Conservation (phyloP, 345 rosid genomes). For the Sisymbrium altissimum region DNA sequence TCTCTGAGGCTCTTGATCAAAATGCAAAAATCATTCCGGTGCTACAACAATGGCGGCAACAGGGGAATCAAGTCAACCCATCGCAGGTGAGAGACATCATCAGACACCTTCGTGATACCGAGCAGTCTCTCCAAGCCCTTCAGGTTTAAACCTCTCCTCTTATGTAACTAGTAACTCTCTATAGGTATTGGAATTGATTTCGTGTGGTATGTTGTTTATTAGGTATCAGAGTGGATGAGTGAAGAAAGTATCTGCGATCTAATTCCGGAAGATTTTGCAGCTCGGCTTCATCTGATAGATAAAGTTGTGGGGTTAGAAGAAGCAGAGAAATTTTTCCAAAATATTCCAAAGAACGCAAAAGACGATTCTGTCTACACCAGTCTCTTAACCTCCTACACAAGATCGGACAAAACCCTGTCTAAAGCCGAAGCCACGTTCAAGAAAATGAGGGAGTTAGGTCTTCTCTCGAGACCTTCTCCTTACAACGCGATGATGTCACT, state of each 20-base stretch:
- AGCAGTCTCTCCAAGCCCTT: conserved; percentile 4
- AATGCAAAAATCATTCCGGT: conserved; percentile 12
- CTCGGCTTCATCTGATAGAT: background rate
- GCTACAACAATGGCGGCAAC: background rate
- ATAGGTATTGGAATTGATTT: background rate
- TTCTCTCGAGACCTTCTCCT: background rate
- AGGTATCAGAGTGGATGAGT: conserved; percentile 15
- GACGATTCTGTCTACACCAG: background rate
- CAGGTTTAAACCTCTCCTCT: background rate
- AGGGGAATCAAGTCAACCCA: conserved; percentile 3
- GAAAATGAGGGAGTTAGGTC: conserved; percentile 7
- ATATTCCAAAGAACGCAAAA: too few species aligned
- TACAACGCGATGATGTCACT: background rate
- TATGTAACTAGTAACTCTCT: too few species aligned
- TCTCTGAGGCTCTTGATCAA: background rate
- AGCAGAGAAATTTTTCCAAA: too few species aligned
- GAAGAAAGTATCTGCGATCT: too few species aligned
- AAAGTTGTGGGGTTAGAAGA: background rate
- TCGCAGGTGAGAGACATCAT: conserved; percentile 7
- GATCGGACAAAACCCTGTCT: background rate
- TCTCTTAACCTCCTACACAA: background rate
- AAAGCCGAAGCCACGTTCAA: conserved; percentile 12
- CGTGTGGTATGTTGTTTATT: background rate
- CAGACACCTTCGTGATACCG: background rate
- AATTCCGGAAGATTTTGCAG: too few species aligned